A percentile compares a stretch with the other conserved stretches of the same genome.
Conservation (phyloP, 2,329 filamentous ascomycete genomes). For the Ustulina deusta region DNA sequence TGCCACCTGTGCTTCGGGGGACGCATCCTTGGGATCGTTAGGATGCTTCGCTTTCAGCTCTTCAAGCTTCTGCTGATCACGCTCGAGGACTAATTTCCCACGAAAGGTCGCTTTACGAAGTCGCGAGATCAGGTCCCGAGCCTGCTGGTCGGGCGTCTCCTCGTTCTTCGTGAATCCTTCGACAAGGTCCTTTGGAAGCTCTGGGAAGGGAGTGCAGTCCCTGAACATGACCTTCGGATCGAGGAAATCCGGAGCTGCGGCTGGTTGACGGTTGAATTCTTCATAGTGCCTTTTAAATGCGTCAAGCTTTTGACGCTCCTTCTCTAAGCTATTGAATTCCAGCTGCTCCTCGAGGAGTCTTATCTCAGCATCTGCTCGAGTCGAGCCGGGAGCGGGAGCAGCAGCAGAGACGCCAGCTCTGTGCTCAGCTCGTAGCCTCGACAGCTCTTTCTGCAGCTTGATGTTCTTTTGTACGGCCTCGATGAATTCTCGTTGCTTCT, state of each 20-base stretch:
- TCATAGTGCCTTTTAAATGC: slow-evolving; percentile 65
- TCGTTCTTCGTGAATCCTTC: slow-evolving; percentile 61
- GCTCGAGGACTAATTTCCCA: slow-evolving; percentile 67
- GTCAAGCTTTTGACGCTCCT: slow-evolving; percentile 63
- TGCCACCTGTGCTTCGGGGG: slow-evolving; percentile 58
- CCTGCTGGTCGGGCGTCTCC: slow-evolving; percentile 54
- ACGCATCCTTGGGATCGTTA: slow-evolving; percentile 53
- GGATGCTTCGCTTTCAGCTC: slow-evolving; percentile 58
- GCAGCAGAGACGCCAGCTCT: slow-evolving; percentile 39
- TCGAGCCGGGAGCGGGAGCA: slow-evolving; percentile 35
- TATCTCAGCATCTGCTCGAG: slow-evolving; percentile 44
- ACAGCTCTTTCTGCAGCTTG: slow-evolving; percentile 63
- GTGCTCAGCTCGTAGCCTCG: slow-evolving; percentile 52
- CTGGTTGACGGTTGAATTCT: slow-evolving; percentile 63
- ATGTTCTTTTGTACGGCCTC: slow-evolving; percentile 65
- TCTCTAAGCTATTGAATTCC: slow-evolving; percentile 62
- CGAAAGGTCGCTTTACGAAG: slow-evolving; percentile 70
- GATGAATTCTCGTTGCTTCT: slow-evolving; percentile 66
- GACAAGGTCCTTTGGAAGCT: slow-evolving; percentile 65
- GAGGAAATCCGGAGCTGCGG: slow-evolving; percentile 63
- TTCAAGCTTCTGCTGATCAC: slow-evolving; percentile 67
- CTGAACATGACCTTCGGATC: slow-evolving; percentile 62
- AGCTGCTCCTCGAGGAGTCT: slow-evolving; percentile 63
- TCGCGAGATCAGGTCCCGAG: slow-evolving; percentile 62
- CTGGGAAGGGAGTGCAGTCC: slow-evolving; percentile 59